A percentile compares a stretch with the other conserved stretches of the same genome.
Evolutionary conservation across 192 early-diverging fungal species (phyloP).

Genomic region (Coemansia sp.): DNA sequence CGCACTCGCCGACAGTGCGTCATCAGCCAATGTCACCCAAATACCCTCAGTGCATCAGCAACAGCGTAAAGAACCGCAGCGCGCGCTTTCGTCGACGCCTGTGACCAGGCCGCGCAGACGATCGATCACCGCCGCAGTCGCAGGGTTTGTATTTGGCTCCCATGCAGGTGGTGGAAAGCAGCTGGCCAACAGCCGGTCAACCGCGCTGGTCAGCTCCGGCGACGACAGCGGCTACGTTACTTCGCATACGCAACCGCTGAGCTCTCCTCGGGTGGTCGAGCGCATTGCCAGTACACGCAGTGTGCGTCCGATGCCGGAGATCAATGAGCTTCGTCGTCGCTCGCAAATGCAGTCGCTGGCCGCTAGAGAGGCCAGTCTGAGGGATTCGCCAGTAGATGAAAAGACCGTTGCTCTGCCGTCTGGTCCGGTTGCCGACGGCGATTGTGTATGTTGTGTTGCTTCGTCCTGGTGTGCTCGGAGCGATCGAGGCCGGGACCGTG

Average conservation of each 20-base stretch:
- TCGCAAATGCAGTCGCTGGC: not conserved
- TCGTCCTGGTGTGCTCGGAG: not conserved
- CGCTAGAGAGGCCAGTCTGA: not conserved
- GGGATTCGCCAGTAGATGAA: not conserved
- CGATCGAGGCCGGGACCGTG: not conserved
- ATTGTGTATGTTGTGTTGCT: not conserved
- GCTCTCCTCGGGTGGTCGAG: not conserved
- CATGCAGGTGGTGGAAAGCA: not conserved
- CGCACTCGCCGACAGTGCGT: too few species aligned
- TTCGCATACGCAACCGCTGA: not conserved
- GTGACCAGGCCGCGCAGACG: not conserved
- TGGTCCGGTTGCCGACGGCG: not conserved
- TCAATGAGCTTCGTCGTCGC: not conserved
- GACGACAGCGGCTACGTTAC: constrained; percentile 9
- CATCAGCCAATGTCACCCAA: too few species aligned
- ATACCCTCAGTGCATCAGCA: too few species aligned
- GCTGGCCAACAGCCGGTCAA: constrained; percentile 1
- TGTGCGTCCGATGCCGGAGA: constrained; percentile 1
- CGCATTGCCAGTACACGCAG: constrained; percentile 7
- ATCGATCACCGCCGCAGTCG: not conserved
- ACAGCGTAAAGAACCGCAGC: too few species aligned
- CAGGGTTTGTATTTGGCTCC: constrained; percentile 1
- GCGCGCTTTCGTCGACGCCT: too few species aligned
- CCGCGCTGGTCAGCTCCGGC: not conserved
- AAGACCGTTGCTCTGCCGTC: not conserved